Base-by-base conservation (phyloP, 2,329 filamentous ascomycete genomes). In the Exophiala oligosperma region DNA sequence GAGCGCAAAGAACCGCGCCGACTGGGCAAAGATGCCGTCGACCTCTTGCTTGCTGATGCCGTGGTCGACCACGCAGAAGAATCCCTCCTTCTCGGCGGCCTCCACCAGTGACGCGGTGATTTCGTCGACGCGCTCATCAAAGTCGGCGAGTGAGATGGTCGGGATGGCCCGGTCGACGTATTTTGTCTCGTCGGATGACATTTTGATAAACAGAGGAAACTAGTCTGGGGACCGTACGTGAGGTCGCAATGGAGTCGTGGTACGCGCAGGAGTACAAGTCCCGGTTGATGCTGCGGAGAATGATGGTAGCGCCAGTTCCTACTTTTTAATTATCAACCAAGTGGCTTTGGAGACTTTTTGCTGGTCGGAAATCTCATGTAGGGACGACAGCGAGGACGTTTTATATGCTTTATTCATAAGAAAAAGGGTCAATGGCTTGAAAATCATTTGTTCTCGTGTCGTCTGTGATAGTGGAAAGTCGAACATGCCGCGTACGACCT, bases 31-130 rank as follows among this genome's bases (percentile, higher is more conserved):
- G 61, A 83, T 81, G 26, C 66, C 66, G n/a, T 83, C 76, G 23
- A 86, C 77, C 26, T 80, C 76, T 2, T 71, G 61, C 23, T 68
- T 63, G 1, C 77, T 70, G 61, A 86, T 80, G n/a, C 78, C 81
- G 61, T 85, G 84, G 66, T 84, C 75, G 14, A 78, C 69, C 1
- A 86, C 64, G 35, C 78, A 79, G 71, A 86, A 86, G 74, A 86
- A 85, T n/a, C 84, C 83, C 52, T 80, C 78, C 6, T 80, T 80
- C 63, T 85, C 82, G 1, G 84, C 81, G 0, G 83, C 83, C 9
- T 76, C 63, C 56, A 81, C 72, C 1, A 86, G 74, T 60, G 84
- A 70, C 1, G 68, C 53, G 0, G 82, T 82, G 62, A 86, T 85
- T 41, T 77, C 71, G 57, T 82, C 77, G 64, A 83, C 77, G 50